phyloP scores from a whole-genome alignment of 805 yeast species.

The Myxozyma neglecta region DNA sequence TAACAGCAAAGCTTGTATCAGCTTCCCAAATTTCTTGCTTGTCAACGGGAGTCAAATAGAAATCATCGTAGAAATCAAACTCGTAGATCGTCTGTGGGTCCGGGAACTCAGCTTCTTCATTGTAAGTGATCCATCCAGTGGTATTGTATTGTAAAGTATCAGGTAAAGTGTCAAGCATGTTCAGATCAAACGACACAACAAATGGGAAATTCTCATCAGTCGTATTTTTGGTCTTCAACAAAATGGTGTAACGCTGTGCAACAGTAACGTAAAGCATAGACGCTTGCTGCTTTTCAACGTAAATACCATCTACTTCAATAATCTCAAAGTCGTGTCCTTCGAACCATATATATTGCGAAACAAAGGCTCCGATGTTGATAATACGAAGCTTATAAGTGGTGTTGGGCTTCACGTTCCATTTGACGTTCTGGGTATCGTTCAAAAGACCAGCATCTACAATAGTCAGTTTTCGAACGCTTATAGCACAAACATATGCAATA shows the following conservation, averaged over 20 bases:
- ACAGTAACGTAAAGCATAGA: constrained; percentile 74
- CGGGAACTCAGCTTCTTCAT: constrained; percentile 48
- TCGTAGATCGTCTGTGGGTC: constrained; percentile 41
- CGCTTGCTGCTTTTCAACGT: constrained; percentile 73
- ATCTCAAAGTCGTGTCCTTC: constrained; percentile 86
- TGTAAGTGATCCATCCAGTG: constrained; percentile 71
- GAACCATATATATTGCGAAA: constrained; percentile 83
- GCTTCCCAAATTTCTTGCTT: constrained; percentile 58
- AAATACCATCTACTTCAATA: constrained; percentile 89
- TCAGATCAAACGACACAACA: constrained; percentile 75
- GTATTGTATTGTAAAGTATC: constrained; percentile 63
- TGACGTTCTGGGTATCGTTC: constrained; percentile 75
- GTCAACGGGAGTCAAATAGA: constrained; percentile 64
- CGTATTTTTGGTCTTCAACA: constrained; percentile 68
- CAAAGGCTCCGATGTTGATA: constrained; percentile 86
- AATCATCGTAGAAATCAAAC: constrained; percentile 70
- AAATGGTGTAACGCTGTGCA: constrained; percentile 87
- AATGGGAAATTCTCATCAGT: constrained; percentile 71
- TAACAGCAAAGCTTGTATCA: constrained; percentile 67
- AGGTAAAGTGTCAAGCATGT: constrained; percentile 81
- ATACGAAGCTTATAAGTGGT: constrained; percentile 81
- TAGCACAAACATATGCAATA: neutral
- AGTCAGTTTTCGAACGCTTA: neutral
- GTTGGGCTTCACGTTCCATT: constrained; percentile 77
- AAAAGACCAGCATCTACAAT: constrained; percentile 58